Percentiles rank a stretch among this genome's conserved stretches.
These are phyloP conservation scores for Alternaria gaisen DNA, from an alignment of 2,329 filamentous ascomycete genomes.

Conservation along the genomic window DNA sequence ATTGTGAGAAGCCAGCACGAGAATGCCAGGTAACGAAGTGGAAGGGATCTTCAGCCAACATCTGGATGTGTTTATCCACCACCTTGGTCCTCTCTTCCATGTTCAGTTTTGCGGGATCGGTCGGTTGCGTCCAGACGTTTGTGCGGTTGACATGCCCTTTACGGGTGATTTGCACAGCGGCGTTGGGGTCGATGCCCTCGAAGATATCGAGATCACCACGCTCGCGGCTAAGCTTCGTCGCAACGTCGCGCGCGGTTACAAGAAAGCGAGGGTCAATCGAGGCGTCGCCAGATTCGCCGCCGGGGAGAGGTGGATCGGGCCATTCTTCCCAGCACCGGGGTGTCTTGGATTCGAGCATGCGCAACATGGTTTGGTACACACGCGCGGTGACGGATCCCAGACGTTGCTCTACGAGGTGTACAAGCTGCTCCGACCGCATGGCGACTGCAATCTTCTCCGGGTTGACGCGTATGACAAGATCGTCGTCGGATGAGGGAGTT, in stretches of 20 bases:
- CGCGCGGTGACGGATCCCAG: constrained; percentile 78
- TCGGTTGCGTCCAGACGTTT: constrained; percentile 34
- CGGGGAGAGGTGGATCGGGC: constrained; percentile 34
- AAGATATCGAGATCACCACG: constrained; percentile 51
- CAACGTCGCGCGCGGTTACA: constrained; percentile 53
- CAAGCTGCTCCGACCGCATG: constrained; percentile 80
- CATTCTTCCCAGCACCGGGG: constrained; percentile 70
- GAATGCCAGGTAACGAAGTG: constrained; percentile 75
- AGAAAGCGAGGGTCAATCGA: constrained; percentile 43
- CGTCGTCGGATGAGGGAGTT: constrained; percentile 60
- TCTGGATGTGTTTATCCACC: constrained; percentile 75
- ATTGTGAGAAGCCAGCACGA: constrained; percentile 71
- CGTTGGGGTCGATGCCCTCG: constrained; percentile 47
- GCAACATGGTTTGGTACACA: constrained; percentile 79
- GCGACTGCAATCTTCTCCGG: constrained; percentile 85
- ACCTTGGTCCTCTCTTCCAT: constrained; percentile 37
- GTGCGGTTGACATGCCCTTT: constrained; percentile 32
- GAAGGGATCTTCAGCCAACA: constrained; percentile 72
- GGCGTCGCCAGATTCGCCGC: constrained; percentile 44
- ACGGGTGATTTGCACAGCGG: constrained; percentile 33
- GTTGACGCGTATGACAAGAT: constrained; percentile 80
- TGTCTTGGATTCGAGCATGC: constrained; percentile 73
- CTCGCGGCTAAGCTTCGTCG: constrained; percentile 51
- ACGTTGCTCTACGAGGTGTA: constrained; percentile 73
- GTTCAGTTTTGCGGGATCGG: constrained; percentile 36